phyloP scores from a whole-genome alignment of 1,139 yeast species.

The Pichia sp. region DNA sequence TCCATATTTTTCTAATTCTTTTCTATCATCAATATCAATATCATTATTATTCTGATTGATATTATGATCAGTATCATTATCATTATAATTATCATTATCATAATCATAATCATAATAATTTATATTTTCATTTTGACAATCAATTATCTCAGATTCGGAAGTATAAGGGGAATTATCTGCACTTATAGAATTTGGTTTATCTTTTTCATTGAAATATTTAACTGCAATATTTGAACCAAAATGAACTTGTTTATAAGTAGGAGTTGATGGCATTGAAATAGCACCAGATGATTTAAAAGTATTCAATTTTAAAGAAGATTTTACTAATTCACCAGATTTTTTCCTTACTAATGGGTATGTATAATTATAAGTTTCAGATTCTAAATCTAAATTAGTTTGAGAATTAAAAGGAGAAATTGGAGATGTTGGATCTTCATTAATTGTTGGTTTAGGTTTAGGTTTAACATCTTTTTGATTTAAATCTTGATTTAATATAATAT shows the following conservation, averaged over 20 bases:
- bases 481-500: not conserved
- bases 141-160: constrained; percentile 20
- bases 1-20: not conserved
- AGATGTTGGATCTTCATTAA: not conserved
- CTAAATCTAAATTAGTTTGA: too few species aligned
- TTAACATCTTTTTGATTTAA: too few species aligned
- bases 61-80: too few species aligned
- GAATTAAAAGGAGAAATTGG: constrained; percentile 10
- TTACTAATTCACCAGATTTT: constrained; percentile 61
- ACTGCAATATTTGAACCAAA: constrained; percentile 61
- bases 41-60: too few species aligned
- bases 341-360: constrained; percentile 26
- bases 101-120: constrained; percentile 19
- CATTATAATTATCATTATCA: too few species aligned
- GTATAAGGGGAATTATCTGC: constrained; percentile 56
- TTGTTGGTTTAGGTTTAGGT: not conserved
- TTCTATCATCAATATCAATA: not conserved
- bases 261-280: constrained; percentile 63
- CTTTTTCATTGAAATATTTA: constrained; percentile 63
- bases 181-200: constrained; percentile 68
- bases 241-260: constrained; percentile 70
- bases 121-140: constrained; percentile 21
- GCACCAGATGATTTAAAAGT: constrained; percentile 34
- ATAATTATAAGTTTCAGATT: too few species aligned
- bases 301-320: constrained; percentile 57